Conservation (phyloP, 345 rosid species). For the Zanthoxylum bungeanum region DNA sequence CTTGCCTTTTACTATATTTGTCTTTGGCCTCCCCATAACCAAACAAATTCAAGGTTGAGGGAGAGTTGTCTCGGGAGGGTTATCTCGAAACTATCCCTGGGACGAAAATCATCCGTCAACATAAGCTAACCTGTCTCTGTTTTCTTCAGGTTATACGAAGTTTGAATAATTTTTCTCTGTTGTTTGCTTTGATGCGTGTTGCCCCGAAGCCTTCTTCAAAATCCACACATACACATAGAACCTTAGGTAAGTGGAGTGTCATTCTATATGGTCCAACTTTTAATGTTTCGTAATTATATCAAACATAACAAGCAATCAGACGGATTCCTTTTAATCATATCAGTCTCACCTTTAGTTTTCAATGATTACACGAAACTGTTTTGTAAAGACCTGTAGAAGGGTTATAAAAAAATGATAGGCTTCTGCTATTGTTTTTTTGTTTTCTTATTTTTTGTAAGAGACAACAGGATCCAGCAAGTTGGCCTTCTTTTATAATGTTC, state of each 20-base stretch:
- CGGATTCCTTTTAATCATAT: not conserved
- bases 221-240: slow-evolving; percentile 77
- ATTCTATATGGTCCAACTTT: not conserved
- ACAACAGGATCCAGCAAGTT: not conserved
- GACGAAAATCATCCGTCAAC: too few species aligned
- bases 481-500: not conserved
- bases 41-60: too few species aligned
- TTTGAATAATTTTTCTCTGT: slow-evolving; percentile 50
- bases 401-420: not conserved
- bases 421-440: not conserved
- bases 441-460: too few species aligned
- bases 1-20: too few species aligned
- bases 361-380: not conserved
- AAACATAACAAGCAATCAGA: not conserved
- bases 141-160: slow-evolving; percentile 54
- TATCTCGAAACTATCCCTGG: too few species aligned
- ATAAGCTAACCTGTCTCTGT: slow-evolving; percentile 13
- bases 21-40: too few species aligned
- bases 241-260: slow-evolving; percentile 64
- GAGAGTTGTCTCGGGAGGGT: too few species aligned
- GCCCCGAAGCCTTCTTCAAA: slow-evolving; percentile 70
- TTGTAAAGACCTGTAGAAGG: not conserved
- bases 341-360: not conserved
- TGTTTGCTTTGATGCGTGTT: slow-evolving; percentile 69
- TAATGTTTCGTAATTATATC: slow-evolving; percentile 1